Conservation (phyloP, 2,329 filamentous ascomycete genomes). For the Mycosphaerella arachidis region DNA sequence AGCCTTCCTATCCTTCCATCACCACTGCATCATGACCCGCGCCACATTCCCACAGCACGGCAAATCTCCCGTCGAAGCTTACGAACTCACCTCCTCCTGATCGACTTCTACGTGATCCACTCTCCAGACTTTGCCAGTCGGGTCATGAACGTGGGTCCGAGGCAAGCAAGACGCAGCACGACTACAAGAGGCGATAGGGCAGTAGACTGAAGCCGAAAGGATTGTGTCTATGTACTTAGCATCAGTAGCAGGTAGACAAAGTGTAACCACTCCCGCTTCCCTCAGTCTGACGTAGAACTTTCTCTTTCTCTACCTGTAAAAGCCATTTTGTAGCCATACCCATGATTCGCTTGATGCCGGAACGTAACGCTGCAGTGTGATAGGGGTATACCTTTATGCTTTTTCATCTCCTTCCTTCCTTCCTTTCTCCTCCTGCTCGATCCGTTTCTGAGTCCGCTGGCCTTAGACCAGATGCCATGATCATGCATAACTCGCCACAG, state of each 20-base stretch:
- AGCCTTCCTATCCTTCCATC: too few species aligned
- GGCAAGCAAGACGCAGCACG: too few species aligned
- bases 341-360: background rate
- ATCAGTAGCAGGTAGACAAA: background rate
- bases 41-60: too few species aligned
- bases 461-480: background rate
- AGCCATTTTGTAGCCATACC: background rate
- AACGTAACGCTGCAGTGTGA: background rate
- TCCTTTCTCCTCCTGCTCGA: background rate
- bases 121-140: too few species aligned
- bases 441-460: background rate
- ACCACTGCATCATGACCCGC: too few species aligned
- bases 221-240: background rate
- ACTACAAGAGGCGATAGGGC: too few species aligned
- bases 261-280: background rate
- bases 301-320: background rate
- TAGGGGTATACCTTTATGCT: background rate
- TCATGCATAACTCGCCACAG: conserved; percentile 24
- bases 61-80: too few species aligned
- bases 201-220: background rate
- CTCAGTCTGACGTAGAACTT: background rate
- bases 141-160: too few species aligned
- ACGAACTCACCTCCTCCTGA: too few species aligned
- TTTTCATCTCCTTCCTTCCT: too few species aligned
- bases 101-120: too few species aligned